phyloP scores from a whole-genome alignment of 176 grass and related monocot species.

The Hsuehochloa calcarea region DNA sequence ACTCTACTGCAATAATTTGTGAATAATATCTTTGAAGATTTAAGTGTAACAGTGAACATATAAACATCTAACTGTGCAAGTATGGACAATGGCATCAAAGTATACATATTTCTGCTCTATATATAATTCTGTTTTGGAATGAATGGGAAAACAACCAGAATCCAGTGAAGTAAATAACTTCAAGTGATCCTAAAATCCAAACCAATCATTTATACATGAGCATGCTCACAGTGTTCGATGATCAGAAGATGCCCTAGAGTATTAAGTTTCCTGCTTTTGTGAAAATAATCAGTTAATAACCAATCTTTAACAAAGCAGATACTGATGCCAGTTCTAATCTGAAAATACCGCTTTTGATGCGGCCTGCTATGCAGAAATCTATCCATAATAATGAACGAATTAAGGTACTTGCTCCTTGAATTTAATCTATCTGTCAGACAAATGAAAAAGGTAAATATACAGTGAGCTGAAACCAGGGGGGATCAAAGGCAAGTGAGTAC shows the following conservation, averaged over 20 bases:
- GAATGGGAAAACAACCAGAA: conserved; percentile 5
- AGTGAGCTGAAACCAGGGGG: neutral
- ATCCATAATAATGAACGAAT: conserved; percentile 1
- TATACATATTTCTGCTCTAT: neutral
- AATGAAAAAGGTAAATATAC: neutral
- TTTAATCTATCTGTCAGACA: neutral
- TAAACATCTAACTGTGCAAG: conserved; percentile 2
- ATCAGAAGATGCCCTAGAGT: conserved; percentile 12
- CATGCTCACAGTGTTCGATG: neutral
- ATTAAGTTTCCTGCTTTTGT: conserved; percentile 2
- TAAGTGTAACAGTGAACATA: neutral
- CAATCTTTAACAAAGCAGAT: conserved; percentile 4
- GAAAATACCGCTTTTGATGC: neutral
- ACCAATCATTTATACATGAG: neutral
- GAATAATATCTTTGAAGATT: neutral
- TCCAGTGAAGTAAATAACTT: neutral
- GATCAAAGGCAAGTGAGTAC: neutral
- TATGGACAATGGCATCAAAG: conserved; percentile 5
- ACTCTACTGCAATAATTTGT: neutral
- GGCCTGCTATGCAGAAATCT: neutral
- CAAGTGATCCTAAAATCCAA: conserved; percentile 1
- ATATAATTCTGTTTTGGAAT: neutral
- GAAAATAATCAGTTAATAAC: neutral
- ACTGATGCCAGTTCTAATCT: neutral
- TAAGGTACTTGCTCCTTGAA: conserved; percentile 1